Base-by-base conservation (phyloP, 208 protist species). In the Crithidia expoeki region DNA sequence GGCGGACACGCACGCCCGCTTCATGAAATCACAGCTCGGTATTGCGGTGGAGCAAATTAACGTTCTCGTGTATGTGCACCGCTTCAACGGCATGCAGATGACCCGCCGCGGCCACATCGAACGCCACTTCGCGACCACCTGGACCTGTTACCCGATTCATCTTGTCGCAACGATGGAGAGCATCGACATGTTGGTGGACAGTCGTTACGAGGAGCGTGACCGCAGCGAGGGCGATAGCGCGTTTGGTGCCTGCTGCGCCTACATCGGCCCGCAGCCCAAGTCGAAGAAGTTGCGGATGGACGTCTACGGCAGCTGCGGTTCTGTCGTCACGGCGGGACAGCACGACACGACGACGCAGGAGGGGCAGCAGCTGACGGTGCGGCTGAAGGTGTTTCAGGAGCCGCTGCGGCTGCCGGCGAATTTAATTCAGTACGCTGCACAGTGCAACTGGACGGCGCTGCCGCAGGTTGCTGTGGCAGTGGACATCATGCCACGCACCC, bases 51-150 rank as follows among this genome's bases (percentile, higher is more conserved):
- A 81, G 12, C 62, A 84, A 42, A 62, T 93, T 25, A 23, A 73
- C 34, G 50, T 95, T 6, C 80, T 97, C 30, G 81, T 96, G 28
- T 90, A 93, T 73, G 90, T 97, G 60, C 86, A 94, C 66, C 82
- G 86, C 68, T 91, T 96, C 70, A 81, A 75, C 34, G 86, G 88
- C 25, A 93, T 96, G 87, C 75, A 74, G 34, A 53, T 93, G 52
- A 83, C 75, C 7, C 71, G 76, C 38, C 73, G 85, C 16, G 86
- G 88, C 40, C 77, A 64, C 47, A 73, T 94, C 21, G 74, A 84
- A 28, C 86, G 84, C 2, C 84, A 85, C 68, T 96, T 94, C 74
- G 68, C 83, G 32, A 80, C 76, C 17, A 91, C 80, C 36, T 86
- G 92, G 72, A 92, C 80, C 44, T 92, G 89, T 76, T 96, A 94